A percentile compares a stretch with the other conserved stretches of the same genome.
phyloP scores from a whole-genome alignment of 768 basidiomycete genomes.

The Pisolithus microcarpus region DNA sequence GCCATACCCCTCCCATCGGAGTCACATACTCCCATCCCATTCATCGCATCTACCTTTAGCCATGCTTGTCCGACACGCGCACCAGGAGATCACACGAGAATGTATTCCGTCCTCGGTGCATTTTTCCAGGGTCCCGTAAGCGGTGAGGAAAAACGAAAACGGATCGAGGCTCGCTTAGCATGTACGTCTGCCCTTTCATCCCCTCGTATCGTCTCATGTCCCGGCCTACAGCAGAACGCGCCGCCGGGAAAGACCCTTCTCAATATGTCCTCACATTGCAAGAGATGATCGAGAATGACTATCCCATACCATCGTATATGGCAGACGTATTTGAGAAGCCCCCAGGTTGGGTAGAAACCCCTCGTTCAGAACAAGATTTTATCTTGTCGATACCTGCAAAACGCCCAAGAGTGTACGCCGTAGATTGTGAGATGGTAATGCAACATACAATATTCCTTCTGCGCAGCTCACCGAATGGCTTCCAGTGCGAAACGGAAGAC shows the following conservation, averaged over 20 bases:
- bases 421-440: conserved; percentile 96
- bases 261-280: conserved; percentile 70
- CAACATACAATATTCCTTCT: not conserved
- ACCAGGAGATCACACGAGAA: conserved; percentile 77
- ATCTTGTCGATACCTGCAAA: conserved; percentile 25
- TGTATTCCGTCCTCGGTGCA: conserved; percentile 79
- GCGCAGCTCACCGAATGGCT: not conserved
- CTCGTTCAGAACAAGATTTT: conserved; percentile 34
- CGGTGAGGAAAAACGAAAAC: conserved; percentile 68
- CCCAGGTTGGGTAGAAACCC: conserved; percentile 79
- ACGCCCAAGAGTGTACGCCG: conserved; percentile 59
- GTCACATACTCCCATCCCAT: conserved; percentile 44
- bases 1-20: conserved; percentile 32
- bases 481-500: conserved; percentile 79
- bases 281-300: conserved; percentile 93
- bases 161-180: conserved; percentile 39
- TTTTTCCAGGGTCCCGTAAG: conserved; percentile 81
- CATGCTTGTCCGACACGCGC: conserved; percentile 92
- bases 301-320: conserved; percentile 82
- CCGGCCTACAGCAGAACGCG: conserved; percentile 42
- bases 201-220: conserved; percentile 3
- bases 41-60: conserved; percentile 73
- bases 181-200: conserved; percentile 27
- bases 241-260: conserved; percentile 55
- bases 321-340: conserved; percentile 60